phyloP scores from a whole-genome alignment of 768 basidiomycete species.

The Podaxis pistillaris region DNA sequence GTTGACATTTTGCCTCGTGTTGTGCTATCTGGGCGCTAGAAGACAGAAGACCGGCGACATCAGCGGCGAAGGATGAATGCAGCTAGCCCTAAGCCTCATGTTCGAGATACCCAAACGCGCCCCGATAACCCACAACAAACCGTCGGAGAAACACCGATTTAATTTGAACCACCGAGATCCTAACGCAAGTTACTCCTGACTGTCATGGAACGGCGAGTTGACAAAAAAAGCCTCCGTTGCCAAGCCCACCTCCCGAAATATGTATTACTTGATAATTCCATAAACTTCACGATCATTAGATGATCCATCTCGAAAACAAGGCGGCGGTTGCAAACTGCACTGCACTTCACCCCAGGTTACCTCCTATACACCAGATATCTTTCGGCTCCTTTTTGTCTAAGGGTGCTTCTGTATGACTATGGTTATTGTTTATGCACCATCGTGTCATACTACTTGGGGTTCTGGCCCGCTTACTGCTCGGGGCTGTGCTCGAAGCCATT shows the following conservation, averaged over 20 bases:
- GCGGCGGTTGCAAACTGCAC: neutral
- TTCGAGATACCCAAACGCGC: neutral
- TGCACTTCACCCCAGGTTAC: neutral
- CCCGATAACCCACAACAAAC: neutral
- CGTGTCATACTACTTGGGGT: neutral
- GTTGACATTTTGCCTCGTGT: neutral
- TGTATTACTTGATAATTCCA: neutral
- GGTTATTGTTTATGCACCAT: neutral
- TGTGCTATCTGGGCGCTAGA: neutral
- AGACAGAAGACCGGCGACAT: neutral
- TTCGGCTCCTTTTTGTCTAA: neutral
- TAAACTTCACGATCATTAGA: neutral
- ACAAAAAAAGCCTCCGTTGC: neutral
- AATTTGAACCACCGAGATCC: neutral
- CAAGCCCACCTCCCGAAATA: neutral
- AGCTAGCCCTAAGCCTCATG: neutral
- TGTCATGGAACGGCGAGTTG: neutral
- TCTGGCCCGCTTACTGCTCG: neutral
- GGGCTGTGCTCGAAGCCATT: neutral
- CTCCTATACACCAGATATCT: neutral
- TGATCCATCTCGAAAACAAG: neutral
- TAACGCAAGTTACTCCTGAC: neutral
- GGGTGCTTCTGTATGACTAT: neutral
- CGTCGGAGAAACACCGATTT: neutral
- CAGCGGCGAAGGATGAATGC: neutral